Percentiles rank a stretch among this genome's conserved stretches.
phyloP scores from a whole-genome alignment of 257 asterid genomes.

The Galeopsis tetrahit region DNA sequence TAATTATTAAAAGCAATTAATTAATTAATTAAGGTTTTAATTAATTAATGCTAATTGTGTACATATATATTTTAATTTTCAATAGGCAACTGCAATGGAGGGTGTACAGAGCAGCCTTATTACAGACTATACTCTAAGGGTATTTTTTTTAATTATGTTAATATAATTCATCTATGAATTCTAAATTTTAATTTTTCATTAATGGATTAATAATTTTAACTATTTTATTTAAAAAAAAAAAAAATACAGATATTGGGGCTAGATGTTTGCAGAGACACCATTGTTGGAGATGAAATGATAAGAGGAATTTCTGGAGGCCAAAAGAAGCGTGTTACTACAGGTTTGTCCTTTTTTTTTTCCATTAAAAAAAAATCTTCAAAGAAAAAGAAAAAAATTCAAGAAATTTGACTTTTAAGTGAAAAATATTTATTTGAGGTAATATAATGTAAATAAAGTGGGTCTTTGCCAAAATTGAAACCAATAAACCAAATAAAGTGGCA shows the following conservation, averaged over 20 bases:
- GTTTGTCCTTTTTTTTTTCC: conserved; percentile 32
- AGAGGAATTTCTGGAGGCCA: conserved; percentile 89
- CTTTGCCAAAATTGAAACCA: conserved; percentile 19
- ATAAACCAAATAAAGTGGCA: background rate
- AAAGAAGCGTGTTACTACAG: conserved; percentile 83
- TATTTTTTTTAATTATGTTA: conserved; percentile 15
- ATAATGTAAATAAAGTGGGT: background rate
- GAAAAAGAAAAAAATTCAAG: background rate
- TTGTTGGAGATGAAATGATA: conserved; percentile 76
- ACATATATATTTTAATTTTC: background rate
- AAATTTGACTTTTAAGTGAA: background rate
- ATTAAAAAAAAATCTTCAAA: background rate
- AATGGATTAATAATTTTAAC: background rate
- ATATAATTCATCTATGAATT: background rate
- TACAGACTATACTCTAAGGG: conserved; percentile 67
- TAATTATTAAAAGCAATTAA: background rate
- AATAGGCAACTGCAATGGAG: conserved; percentile 61
- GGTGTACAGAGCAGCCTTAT: conserved; percentile 70
- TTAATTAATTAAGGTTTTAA: background rate
- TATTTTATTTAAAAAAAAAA: background rate
- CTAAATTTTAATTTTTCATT: background rate
- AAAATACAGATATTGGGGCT: conserved; percentile 68
- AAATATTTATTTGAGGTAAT: background rate
- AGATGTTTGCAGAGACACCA: conserved; percentile 77
- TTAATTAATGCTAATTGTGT: background rate